These are phyloP conservation scores for Physocladia obscura DNA, from an alignment of 192 early-diverging fungal species.

Conservation along the genomic window DNA sequence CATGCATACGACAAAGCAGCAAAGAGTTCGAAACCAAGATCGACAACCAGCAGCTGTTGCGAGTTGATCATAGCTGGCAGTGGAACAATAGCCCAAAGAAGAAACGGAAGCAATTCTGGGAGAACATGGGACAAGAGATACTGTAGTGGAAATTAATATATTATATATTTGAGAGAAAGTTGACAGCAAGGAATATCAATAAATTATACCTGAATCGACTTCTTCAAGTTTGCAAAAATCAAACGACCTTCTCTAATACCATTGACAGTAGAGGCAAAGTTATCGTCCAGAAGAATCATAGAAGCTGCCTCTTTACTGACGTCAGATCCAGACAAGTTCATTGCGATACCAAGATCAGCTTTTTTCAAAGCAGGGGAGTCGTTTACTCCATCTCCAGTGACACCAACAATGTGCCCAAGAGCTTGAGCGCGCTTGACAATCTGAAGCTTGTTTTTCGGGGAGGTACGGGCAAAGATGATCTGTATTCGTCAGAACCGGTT, in stretches of 20 bases:
- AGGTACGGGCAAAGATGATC: constrained; percentile 92
- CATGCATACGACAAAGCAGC: constrained; percentile 85
- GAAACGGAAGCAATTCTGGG: constrained; percentile 80
- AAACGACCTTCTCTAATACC: constrained; percentile 95
- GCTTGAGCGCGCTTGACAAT: constrained; percentile 87
- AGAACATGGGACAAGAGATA: constrained; percentile 86
- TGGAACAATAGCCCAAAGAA: no score
- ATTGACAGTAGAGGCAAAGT: constrained; percentile 88
- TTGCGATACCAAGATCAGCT: constrained; percentile 94
- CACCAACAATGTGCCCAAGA: constrained; percentile 90
- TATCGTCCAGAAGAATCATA: constrained; percentile 96
- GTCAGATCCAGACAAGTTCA: constrained; percentile 94
- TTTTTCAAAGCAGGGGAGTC: constrained; percentile 95
- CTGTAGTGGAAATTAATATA: no score
- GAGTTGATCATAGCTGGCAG: no score
- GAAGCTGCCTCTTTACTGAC: constrained; percentile 90
- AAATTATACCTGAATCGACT: constrained; percentile 85
- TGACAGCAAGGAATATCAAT: no score
- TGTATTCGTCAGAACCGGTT: no score
- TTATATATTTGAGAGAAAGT: no score
- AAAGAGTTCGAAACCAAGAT: constrained; percentile 89
- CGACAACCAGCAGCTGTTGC: constrained; percentile 85
- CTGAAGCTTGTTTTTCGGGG: constrained; percentile 90
- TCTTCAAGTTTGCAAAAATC: constrained; percentile 93
- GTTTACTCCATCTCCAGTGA: constrained; percentile 95